Base-by-base conservation (phyloP, 768 basidiomycete genomes). In the Amanita phalloides region DNA sequence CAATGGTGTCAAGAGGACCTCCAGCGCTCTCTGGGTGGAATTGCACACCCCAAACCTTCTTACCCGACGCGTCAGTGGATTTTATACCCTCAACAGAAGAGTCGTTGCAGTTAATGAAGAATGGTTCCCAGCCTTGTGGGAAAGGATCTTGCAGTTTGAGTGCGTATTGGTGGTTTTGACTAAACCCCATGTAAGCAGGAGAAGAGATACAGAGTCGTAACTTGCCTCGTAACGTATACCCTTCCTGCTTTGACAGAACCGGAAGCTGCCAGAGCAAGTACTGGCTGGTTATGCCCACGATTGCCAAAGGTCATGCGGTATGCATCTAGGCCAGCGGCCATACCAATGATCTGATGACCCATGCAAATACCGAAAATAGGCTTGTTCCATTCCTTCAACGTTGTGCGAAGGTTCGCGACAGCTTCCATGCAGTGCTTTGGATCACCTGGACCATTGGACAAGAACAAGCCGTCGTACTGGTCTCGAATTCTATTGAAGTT, bases 251-350 rank as follows among this genome's bases (percentile, higher is more conserved):
- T 90, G 72, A 98, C 93, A 23, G 89, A 91, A 3, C 95, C 94
- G 8, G 87, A 77, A 25, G 84, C 86, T n/a, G 94, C 92, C 49
- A 98, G 74, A 26, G 96, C 95, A 41, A 99, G 76, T 10, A 99
- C 96, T 28, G 96, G 96, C 66, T 99, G 96, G 65, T 99, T 99
- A 68, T 99, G 96, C 14, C 96, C 96, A 58, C 96, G 86, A 66
- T 99, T 97, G n/a, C 96, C 96, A 64, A 98, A 99, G 8, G 86
- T 92, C 96, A 99, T 99, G 42, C 96, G 79, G 67, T 98, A 97
- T 17, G 94, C 91, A 58, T 96, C 94, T 49, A 97, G 67, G 20
- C 96, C 95, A 21, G 93, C 95, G 25, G 95, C 96, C 76, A 99
- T 88, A 45, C 95, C 96, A 58, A 99, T 88, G 59, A 99, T 79